Evolutionary conservation across 2,329 filamentous ascomycete genomes (phyloP), one percentile per base, ranked within the genome.

Genomic region (Xylariaceae sp.): DNA sequence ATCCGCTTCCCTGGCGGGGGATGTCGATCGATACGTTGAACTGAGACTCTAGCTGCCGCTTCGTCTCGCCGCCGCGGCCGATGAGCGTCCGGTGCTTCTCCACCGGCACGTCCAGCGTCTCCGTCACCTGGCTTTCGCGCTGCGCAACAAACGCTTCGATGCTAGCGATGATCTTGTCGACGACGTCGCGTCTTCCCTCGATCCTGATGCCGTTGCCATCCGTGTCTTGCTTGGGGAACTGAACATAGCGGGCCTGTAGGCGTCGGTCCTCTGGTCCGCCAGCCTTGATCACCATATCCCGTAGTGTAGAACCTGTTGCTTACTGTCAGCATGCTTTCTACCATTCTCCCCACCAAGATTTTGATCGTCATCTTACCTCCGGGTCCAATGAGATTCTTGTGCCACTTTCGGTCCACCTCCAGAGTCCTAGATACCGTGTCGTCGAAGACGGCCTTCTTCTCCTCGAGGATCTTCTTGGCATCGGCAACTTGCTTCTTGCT

Each of bases 331-430:
- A 58, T 40, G 28, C 34, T 27, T 18, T n/a, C 17, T 6, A 33
- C 12, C 9, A 36, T 24, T n/a, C n/a, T n/a, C n/a, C n/a, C n/a
- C n/a, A n/a, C n/a, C n/a, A n/a, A n/a, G n/a, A n/a, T 11, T 26
- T 24, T 30, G 32, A 40, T 2, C 19, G 26, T 6, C 8, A 54
- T 69, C 85, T 68, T 74, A 89, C 88, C 92, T 59, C 85, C 85
- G 50, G 81, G 71, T 46, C 92, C 92, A 63, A 98, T 98, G 48
- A 98, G 72, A 38, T 83, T 78, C 65, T 84, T 82, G 68, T 98
- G 92, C 64, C 92, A 81, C 70, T 94, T 95, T 69, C 88, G 86
- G 52, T 97, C 89, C n/a, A 98, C 81, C 23, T 94, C 85, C 34
- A 98, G 71, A 9, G 81, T 88, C 67, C 83, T 81, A 12, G 82